phyloP scores from a whole-genome alignment of 257 asterid genomes.

The Dorcoceras hygrometricum region DNA sequence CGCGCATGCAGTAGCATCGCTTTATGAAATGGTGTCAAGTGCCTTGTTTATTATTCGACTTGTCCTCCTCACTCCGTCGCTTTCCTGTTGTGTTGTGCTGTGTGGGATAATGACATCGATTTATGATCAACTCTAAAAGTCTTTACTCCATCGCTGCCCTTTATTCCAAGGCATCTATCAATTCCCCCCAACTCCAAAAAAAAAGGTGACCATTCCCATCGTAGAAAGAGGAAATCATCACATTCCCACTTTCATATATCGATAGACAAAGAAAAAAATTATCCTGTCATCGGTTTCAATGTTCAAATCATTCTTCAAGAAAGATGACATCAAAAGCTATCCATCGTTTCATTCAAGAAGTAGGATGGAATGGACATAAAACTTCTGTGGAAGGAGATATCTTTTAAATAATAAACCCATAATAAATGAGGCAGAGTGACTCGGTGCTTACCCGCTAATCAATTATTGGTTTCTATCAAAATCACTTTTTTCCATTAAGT shows the following conservation, averaged over 20 bases:
- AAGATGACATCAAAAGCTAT: too few species aligned
- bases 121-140: neutral
- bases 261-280: too few species aligned
- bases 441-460: constrained; percentile 3
- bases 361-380: too few species aligned
- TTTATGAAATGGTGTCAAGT: constrained; percentile 5
- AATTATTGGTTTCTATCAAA: neutral
- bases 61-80: neutral
- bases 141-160: neutral
- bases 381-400: too few species aligned
- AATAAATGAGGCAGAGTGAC: neutral
- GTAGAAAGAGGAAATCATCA: too few species aligned
- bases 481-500: neutral
- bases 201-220: too few species aligned
- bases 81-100: constrained; percentile 1
- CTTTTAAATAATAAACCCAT: neutral
- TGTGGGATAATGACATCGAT: neutral
- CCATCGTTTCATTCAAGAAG: too few species aligned
- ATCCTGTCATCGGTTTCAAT: too few species aligned
- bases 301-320: too few species aligned
- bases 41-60: constrained; percentile 1
- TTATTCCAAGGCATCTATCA: neutral
- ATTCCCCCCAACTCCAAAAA: too few species aligned
- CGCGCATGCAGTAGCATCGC: constrained; percentile 7
- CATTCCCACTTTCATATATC: too few species aligned